Evolutionary conservation across 2,329 filamentous ascomycete species (phyloP), one percentile per base, ranked within the genome.

Genomic region (Camptophora hylomeconis): DNA sequence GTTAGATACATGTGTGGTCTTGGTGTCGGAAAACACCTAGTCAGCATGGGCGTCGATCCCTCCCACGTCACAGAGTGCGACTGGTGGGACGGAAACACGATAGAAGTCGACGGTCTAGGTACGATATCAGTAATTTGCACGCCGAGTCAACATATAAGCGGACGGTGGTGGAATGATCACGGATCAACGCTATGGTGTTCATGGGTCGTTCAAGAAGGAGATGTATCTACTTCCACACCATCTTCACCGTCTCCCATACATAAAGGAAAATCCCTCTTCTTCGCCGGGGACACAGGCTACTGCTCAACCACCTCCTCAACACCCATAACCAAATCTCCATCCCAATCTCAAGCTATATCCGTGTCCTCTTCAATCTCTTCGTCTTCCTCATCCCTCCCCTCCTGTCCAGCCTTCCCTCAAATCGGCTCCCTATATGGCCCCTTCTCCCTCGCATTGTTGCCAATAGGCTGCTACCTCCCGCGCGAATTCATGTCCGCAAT

Each of bases 261-360:
- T 30, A 16, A 36, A 32, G 10, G 17, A 17, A 31, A 31, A 15
- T 18, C 22, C 2, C 29, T 42, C 9, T 44, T 39, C 43, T 66
- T 65, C 36, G 53, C 63, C 20, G 62, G 63, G 17, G 63, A 67
- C 35, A 66, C 63, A 0, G 63, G 56, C 2, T 67, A 67, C 37
- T 58, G 58, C 21, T 32, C 31, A 3, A 36, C 44, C 44, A 28
- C 48, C 54, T 11, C 32, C 40, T 3, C 46, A 44, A 2, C 48
- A 51, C 32, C 35, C 37, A 5, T 38, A 50, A 16, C 28, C 3
- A 15, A 30, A n/a, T n/a, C n/a, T n/a, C n/a, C n/a, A n/a, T n/a
- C n/a, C n/a, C n/a, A n/a, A n/a, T n/a, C n/a, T n/a, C n/a, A n/a
- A n/a, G n/a, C n/a, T n/a, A n/a, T n/a, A n/a, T 7, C 7, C 8